Conservation (phyloP, 805 yeast genomes). For the Schizosaccharomyces osmophilus region DNA sequence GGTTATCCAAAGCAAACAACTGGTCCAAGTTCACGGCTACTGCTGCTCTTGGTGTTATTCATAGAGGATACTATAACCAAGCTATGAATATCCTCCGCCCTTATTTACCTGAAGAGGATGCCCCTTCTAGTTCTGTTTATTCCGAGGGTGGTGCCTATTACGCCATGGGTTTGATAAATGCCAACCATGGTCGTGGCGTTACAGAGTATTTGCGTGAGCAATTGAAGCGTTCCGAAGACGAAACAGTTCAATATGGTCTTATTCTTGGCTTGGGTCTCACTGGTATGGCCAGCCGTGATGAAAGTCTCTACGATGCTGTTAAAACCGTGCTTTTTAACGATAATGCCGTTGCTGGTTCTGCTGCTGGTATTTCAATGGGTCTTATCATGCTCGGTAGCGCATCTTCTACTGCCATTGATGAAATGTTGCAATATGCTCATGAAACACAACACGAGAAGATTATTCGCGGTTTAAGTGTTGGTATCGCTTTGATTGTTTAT, state of each 20-base stretch:
- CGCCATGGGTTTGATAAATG: slow-evolving; percentile 80
- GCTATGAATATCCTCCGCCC: slow-evolving; percentile 74
- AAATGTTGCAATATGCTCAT: slow-evolving; percentile 73
- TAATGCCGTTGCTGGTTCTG: slow-evolving; percentile 83
- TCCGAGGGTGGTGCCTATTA: slow-evolving; percentile 88
- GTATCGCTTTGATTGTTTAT: slow-evolving; percentile 64
- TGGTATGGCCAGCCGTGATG: slow-evolving; percentile 74
- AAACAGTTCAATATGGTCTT: slow-evolving; percentile 83
- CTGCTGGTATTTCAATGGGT: slow-evolving; percentile 92
- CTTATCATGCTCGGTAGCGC: slow-evolving; percentile 85
- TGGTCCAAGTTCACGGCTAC: slow-evolving; percentile 97
- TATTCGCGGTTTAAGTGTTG: slow-evolving; percentile 75
- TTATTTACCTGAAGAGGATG: slow-evolving; percentile 54
- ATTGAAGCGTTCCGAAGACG: slow-evolving; percentile 42
- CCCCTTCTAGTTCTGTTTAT: slow-evolving; percentile 20
- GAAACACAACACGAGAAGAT: slow-evolving; percentile 93
- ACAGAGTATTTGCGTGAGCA: slow-evolving; percentile 46
- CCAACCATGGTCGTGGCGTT: slow-evolving; percentile 84
- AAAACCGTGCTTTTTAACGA: slow-evolving; percentile 68
- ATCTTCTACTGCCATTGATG: slow-evolving; percentile 36
- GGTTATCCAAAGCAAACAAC: slow-evolving; percentile 92
- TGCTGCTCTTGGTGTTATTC: slow-evolving; percentile 92
- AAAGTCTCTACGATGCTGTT: slow-evolving; percentile 51
- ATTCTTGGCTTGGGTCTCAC: slow-evolving; percentile 87
- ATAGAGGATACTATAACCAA: slow-evolving; percentile 77